Conservation (phyloP, 441 rosid genomes). For the Adansonia grandidieri region DNA sequence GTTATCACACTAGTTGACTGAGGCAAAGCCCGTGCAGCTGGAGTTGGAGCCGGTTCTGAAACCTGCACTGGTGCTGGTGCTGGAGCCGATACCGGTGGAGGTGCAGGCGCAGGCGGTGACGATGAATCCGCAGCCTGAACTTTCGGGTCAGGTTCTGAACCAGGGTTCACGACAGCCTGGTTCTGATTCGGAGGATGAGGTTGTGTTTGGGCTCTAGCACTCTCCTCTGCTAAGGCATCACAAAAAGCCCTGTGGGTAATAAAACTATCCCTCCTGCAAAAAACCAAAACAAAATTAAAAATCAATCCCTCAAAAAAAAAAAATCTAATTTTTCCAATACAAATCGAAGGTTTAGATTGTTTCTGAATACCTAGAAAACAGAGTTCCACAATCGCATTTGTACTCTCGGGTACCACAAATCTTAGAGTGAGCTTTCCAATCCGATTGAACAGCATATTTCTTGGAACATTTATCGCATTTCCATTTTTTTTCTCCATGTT, state of each 20-base stretch:
- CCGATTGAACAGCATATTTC: constrained; percentile 91
- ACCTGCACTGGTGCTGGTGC: constrained; percentile 2
- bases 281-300: constrained; percentile 5
- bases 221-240: constrained; percentile 87
- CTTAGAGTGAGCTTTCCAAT: constrained; percentile 95
- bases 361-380: constrained; percentile 71
- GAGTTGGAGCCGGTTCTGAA: constrained; percentile 28
- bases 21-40: constrained; percentile 26
- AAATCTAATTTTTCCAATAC: background rate
- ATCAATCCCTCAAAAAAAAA: constrained; percentile 16
- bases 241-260: constrained; percentile 92
- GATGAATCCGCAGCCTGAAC: constrained; percentile 38
- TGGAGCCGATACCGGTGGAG: background rate
- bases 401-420: constrained; percentile 90
- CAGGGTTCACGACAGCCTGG: constrained; percentile 34
- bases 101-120: constrained; percentile 22
- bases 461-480: constrained; percentile 92
- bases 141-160: constrained; percentile 39
- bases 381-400: constrained; percentile 86
- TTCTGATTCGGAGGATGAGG: constrained; percentile 35
- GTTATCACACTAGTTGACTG: constrained; percentile 37
- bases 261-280: constrained; percentile 84
- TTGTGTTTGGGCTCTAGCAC: constrained; percentile 54
- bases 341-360: constrained; percentile 19
- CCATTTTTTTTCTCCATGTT: constrained; percentile 96